Conservation (phyloP, 257 asterid genomes). For the Petunia axillaris region DNA sequence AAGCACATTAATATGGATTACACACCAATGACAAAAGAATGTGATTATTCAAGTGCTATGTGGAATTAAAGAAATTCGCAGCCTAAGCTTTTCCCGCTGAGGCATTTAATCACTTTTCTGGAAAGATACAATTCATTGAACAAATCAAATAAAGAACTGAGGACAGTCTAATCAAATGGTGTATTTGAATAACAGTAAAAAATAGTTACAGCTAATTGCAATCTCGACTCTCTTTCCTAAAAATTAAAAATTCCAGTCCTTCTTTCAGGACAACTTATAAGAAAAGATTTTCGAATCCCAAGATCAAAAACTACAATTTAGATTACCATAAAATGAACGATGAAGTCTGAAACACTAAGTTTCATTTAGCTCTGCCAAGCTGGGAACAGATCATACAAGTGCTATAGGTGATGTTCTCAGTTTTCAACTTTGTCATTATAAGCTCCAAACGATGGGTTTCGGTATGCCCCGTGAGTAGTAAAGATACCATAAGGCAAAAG, state of each 20-base stretch:
- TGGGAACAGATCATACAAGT: neutral
- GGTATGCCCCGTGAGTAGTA: neutral
- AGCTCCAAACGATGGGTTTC: neutral
- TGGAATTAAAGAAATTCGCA: neutral
- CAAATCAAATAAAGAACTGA: neutral
- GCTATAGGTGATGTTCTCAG: neutral
- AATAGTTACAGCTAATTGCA: too few relatives aligned
- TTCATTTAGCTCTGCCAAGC: neutral
- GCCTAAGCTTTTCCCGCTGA: neutral
- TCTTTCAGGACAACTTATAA: too few relatives aligned
- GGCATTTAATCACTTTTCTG: constrained; percentile 13
- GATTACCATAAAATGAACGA: neutral
- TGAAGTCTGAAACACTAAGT: neutral
- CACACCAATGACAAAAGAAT: neutral
- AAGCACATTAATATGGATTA: neutral
- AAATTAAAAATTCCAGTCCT: too few relatives aligned
- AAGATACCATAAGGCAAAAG: neutral
- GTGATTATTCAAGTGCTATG: neutral
- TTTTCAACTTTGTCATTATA: neutral
- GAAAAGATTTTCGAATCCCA: neutral
- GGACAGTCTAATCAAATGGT: neutral
- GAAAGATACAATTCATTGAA: neutral
- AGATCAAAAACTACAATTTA: neutral
- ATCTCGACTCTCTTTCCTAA: too few relatives aligned
- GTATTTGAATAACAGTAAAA: neutral